phyloP scores from a whole-genome alignment of 768 basidiomycete species.

The Tubosaeta brunneosetosa region DNA sequence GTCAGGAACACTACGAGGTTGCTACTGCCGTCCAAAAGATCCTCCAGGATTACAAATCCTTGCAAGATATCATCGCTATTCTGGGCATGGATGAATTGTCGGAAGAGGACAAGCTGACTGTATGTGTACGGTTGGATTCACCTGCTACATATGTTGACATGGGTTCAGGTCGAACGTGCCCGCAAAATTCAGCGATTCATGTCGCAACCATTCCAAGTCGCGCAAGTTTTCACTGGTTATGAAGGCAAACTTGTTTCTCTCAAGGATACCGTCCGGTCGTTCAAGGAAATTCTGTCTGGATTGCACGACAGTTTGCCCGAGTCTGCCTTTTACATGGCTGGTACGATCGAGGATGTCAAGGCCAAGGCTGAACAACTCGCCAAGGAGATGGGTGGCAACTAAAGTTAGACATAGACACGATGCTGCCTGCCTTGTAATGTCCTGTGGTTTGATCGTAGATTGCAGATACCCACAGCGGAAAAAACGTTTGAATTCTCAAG shows the following conservation, averaged over 20 bases:
- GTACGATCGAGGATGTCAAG: constrained; percentile 96
- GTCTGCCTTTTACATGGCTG: constrained; percentile 97
- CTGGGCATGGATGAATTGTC: constrained; percentile 99
- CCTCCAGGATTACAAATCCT: constrained; percentile 92
- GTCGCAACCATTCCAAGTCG: constrained; percentile 99
- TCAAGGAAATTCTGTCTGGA: constrained; percentile 96
- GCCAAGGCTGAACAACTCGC: constrained; percentile 95
- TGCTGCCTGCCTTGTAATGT: constrained; percentile 3
- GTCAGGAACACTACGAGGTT: constrained; percentile 90
- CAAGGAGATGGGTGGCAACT: constrained; percentile 75
- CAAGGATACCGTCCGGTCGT: constrained; percentile 94
- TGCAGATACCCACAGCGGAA: constrained; percentile 7
- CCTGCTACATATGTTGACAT: constrained; percentile 2
- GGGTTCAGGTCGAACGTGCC: constrained; percentile 84
- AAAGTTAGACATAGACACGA: constrained; percentile 21
- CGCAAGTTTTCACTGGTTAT: constrained; percentile 99
- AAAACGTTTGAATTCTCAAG: neutral
- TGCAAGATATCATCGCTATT: constrained; percentile 99
- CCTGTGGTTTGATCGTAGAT: constrained; percentile 9
- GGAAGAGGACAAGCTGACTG: constrained; percentile 97
- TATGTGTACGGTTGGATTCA: neutral
- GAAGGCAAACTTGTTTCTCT: constrained; percentile 96
- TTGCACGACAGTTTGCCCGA: constrained; percentile 87
- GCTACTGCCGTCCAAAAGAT: constrained; percentile 98
- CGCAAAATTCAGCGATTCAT: constrained; percentile 99